These are phyloP conservation scores for Penicillium riverlandense DNA, from an alignment of 495 filamentous ascomycete genomes.

Conservation along the genomic window DNA sequence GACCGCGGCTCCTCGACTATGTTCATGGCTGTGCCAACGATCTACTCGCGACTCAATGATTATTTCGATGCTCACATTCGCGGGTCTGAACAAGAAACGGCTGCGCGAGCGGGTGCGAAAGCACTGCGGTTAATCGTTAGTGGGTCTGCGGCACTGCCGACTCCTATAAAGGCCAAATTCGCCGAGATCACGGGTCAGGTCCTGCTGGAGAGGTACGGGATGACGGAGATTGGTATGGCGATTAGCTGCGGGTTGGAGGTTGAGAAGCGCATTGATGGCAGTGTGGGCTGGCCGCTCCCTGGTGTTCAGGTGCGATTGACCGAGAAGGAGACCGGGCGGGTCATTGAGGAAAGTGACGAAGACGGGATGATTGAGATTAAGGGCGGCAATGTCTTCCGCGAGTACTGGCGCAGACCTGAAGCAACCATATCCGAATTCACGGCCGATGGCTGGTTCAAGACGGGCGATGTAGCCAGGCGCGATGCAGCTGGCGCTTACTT, in stretches of 20 bases:
- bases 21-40: slow-evolving; percentile 42
- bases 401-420: slow-evolving; percentile 38
- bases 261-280: slow-evolving; percentile 32
- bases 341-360: slow-evolving; percentile 24
- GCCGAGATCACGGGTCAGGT: slow-evolving; percentile 33
- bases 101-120: slow-evolving; percentile 23
- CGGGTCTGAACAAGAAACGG: slow-evolving; percentile 27
- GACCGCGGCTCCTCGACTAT: slow-evolving; percentile 30
- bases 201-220: slow-evolving; percentile 38
- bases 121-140: slow-evolving; percentile 33
- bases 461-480: slow-evolving; percentile 37
- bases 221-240: slow-evolving; percentile 45
- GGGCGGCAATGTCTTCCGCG: slow-evolving; percentile 36
- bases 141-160: slow-evolving; percentile 38
- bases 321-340: slow-evolving; percentile 29
- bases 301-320: slow-evolving; percentile 36
- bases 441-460: slow-evolving; percentile 41
- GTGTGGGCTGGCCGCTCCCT: slow-evolving; percentile 40
- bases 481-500: slow-evolving; percentile 34
- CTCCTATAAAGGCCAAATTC: slow-evolving; percentile 36
- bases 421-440: slow-evolving; percentile 37
- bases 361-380: slow-evolving; percentile 42
- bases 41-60: slow-evolving; percentile 39
- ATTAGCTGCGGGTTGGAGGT: slow-evolving; percentile 34
- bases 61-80: slow-evolving; percentile 37